A percentile compares a stretch with the other conserved stretches of the same genome.
Conservation (phyloP, 2,329 filamentous ascomycete genomes). For the Aspergillus melleus region DNA sequence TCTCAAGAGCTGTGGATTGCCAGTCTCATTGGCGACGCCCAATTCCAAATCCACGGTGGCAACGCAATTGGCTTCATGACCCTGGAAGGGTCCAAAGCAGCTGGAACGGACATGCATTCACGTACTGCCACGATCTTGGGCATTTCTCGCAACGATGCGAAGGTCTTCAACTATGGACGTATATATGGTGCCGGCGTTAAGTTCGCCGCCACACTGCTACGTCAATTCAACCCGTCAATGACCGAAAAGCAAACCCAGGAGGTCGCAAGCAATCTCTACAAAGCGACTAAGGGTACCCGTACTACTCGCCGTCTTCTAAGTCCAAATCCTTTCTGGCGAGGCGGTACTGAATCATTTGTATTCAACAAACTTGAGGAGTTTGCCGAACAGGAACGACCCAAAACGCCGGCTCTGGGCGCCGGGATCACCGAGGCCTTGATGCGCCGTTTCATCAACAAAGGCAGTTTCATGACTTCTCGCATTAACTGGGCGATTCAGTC, state of each 20-base stretch:
- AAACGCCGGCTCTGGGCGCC: constrained; percentile 88
- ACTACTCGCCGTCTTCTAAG: constrained; percentile 71
- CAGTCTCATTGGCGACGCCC: constrained; percentile 88
- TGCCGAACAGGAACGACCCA: constrained; percentile 86
- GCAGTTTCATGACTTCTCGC: constrained; percentile 89
- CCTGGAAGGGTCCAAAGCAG: constrained; percentile 89
- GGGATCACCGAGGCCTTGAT: constrained; percentile 96
- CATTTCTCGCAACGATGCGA: constrained; percentile 92
- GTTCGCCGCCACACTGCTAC: constrained; percentile 84
- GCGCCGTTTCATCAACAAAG: constrained; percentile 81
- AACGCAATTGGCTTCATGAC: constrained; percentile 99
- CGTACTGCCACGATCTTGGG: constrained; percentile 89
- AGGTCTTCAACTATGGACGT: constrained; percentile 97
- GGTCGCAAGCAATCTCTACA: constrained; percentile 78
- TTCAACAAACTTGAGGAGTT: constrained; percentile 99
- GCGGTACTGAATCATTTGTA: constrained; percentile 94
- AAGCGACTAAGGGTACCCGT: constrained; percentile 85
- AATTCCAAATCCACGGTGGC: constrained; percentile 91
- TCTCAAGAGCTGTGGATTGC: constrained; percentile 98
- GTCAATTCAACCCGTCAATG: constrained; percentile 87
- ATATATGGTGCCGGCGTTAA: constrained; percentile 98
- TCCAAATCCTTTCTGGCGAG: constrained; percentile 84
- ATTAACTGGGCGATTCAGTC: constrained; percentile 99
- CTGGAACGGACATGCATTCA: constrained; percentile 91
- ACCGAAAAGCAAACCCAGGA: constrained; percentile 75